Percentiles rank a stretch among this genome's conserved stretches.
Evolutionary conservation across 768 basidiomycete species (phyloP).

Genomic region (Phlebiopsis flavidoalba): DNA sequence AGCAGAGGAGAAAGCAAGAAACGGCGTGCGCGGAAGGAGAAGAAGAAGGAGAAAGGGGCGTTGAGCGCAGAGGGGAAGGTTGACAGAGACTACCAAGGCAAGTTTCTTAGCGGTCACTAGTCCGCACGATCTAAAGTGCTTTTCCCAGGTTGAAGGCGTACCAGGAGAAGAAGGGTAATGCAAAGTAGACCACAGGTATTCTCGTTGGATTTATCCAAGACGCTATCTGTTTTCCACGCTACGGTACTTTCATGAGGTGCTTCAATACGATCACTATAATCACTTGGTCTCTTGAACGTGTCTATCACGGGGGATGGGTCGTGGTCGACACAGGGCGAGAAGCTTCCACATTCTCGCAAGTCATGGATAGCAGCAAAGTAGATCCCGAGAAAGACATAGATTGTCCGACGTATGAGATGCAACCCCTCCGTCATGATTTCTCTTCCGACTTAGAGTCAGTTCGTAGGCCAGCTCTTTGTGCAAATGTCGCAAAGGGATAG

Average conservation of each 20-base stretch:
- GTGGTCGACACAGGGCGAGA: too few relatives aligned
- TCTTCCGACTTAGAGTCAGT: not conserved
- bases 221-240: too few relatives aligned
- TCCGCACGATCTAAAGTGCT: not conserved
- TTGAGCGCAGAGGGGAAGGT: slow-evolving; percentile 40
- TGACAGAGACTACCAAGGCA: slow-evolving; percentile 57
- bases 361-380: too few relatives aligned
- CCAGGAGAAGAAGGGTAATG: slow-evolving; percentile 25
- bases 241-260: too few relatives aligned
- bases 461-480: slow-evolving; percentile 19
- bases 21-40: slow-evolving; percentile 70
- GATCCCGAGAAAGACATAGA: too few relatives aligned
- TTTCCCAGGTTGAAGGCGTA: slow-evolving; percentile 25
- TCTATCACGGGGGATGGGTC: too few relatives aligned
- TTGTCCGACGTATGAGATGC: too few relatives aligned
- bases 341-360: too few relatives aligned
- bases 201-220: too few relatives aligned
- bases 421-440: slow-evolving; percentile 2
- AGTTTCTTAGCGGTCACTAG: slow-evolving; percentile 14
- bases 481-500: slow-evolving; percentile 21
- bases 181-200: not conserved
- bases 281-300: too few relatives aligned
- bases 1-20: slow-evolving; percentile 60
- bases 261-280: too few relatives aligned
- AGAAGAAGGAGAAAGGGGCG: slow-evolving; percentile 39